These are phyloP conservation scores for Monosporascus sp. DNA, from an alignment of 2,329 filamentous ascomycete genomes.

Conservation along the genomic window DNA sequence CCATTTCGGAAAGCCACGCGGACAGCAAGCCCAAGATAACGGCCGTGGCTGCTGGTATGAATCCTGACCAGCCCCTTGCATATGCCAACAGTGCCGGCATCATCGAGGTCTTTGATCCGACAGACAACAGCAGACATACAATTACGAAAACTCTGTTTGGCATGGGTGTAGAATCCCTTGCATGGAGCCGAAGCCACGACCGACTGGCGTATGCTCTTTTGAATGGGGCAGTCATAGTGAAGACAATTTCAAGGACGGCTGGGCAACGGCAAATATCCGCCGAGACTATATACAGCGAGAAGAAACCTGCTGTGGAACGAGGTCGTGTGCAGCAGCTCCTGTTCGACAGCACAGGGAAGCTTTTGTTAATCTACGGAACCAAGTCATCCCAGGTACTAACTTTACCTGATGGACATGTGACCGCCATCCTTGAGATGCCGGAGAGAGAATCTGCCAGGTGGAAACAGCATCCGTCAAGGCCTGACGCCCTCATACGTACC, in stretches of 20 bases:
- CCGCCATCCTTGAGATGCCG: background rate
- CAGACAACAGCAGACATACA: slow-evolving; percentile 4
- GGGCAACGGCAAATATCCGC: background rate
- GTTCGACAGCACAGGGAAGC: slow-evolving; percentile 1
- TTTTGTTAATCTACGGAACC: slow-evolving; percentile 2
- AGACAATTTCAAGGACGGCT: background rate
- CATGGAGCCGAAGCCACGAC: slow-evolving; percentile 7
- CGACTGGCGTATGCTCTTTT: slow-evolving; percentile 9
- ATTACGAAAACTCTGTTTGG: slow-evolving; percentile 3
- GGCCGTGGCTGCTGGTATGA: slow-evolving; percentile 1
- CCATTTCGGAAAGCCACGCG: slow-evolving; percentile 6
- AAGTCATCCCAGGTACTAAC: slow-evolving; percentile 4
- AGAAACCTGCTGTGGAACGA: background rate
- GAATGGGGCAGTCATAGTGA: background rate
- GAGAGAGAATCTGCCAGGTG: background rate
- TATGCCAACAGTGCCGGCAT: slow-evolving; percentile 9
- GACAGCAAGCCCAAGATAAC: slow-evolving; percentile 7
- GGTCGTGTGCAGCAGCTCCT: slow-evolving; percentile 4
- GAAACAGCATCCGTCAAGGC: slow-evolving; percentile 2
- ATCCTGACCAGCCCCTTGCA: slow-evolving; percentile 2
- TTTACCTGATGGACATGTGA: slow-evolving; percentile 2
- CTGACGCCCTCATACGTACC: background rate
- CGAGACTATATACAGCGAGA: background rate
- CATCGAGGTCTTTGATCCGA: slow-evolving; percentile 9
- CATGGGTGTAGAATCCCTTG: slow-evolving; percentile 1